Base-by-base conservation (phyloP, 768 basidiomycete genomes). In the Tulasnella sp. region DNA sequence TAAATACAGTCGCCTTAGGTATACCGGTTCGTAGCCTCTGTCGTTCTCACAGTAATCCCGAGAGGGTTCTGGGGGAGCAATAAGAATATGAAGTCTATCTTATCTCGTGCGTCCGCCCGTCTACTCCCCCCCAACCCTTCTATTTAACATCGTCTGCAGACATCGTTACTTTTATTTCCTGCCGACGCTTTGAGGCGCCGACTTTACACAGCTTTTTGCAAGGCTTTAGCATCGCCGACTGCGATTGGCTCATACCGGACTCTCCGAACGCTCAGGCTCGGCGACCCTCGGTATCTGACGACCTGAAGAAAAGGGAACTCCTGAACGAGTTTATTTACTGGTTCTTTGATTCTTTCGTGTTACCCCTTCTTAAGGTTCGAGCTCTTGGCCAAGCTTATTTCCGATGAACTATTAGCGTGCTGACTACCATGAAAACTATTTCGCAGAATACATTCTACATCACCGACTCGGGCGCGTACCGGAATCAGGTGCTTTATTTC, bases 261-360 rank as follows among this genome's bases (percentile, higher is more conserved):
- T 67, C 49, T 29, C n/a, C 64, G 29, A 36, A 42, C 5, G 76
- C 64, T 8, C 64, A 76, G n/a, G 54, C 31, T 52, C 31, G 74
- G 45, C 87, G 91, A 77, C 79, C 81, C 2, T 84, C 88, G 8
- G 87, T 88, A 3, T 88, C 89, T 0, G 96, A 98, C 79, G 83
- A 89, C 1, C 79, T 88, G 39, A 97, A 94, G 82, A 87, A 94
- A 22, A 86, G 88, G n/a, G 90, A 94, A 80, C 82, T 99, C 17
- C 80, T 96, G 0, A 90, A 93, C 81, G 94, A 98, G 71, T 94
- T 97, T 80, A 76, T 98, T n/a, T 92, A 90, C 81, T 99, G 97
- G 97, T 91, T 94, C 79, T 93, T 97, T 76, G 92, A 96, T 80
- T 91, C 89, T 0, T 95, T 96, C 81, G 82, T 99, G 8, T 82